A percentile compares a stretch with the other conserved stretches of the same genome.
phyloP scores from a whole-genome alignment of 1,139 yeast genomes.

The Pneumocystis canis region DNA sequence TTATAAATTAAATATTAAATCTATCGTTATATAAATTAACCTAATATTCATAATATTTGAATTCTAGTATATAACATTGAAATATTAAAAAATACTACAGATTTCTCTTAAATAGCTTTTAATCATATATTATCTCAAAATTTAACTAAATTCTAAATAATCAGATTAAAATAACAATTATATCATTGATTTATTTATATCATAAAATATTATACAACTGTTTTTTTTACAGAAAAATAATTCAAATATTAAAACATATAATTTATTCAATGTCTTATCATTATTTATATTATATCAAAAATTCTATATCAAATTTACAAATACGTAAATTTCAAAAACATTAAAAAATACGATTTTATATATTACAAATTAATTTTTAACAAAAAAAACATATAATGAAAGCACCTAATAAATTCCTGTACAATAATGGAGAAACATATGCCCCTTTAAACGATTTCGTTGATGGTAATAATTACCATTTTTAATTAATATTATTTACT shows the following conservation, averaged over 20 bases:
- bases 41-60: neutral
- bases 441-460: conserved; percentile 87
- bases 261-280: neutral
- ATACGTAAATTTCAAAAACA: neutral
- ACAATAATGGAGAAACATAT: conserved; percentile 31
- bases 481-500: neutral
- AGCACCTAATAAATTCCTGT: neutral
- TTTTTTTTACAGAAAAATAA: neutral
- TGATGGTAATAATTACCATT: conserved; percentile 34
- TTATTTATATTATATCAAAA: neutral
- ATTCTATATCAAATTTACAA: neutral
- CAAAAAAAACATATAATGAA: neutral
- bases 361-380: neutral
- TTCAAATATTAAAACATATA: neutral
- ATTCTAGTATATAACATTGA: neutral
- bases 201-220: neutral
- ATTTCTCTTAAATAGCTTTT: neutral
- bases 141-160: neutral
- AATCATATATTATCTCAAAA: neutral
- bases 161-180: neutral
- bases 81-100: neutral
- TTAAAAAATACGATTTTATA: neutral
- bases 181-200: neutral
- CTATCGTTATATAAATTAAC: no score
- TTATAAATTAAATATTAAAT: no score